Evolutionary conservation across 768 basidiomycete genomes (phyloP).

Genomic region (Symmetrospora coprosmae): DNA sequence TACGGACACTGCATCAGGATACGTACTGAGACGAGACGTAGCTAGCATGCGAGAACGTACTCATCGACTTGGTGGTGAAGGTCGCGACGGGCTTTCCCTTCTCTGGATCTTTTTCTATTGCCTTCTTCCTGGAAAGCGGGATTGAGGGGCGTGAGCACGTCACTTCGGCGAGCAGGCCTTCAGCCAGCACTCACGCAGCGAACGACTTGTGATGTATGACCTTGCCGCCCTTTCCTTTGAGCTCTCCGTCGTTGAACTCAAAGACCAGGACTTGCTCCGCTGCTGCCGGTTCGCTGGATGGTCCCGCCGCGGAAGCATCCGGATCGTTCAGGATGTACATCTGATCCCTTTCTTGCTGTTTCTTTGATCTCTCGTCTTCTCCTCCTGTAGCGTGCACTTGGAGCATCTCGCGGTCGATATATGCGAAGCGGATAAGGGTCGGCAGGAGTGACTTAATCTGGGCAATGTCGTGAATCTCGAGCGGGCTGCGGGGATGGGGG

Average conservation of each 20-base stretch:
- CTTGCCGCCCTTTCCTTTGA: slow-evolving; percentile 32
- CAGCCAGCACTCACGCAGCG: slow-evolving; percentile 15
- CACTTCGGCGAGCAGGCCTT: neutral
- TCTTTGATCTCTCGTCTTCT: slow-evolving; percentile 28
- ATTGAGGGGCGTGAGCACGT: neutral
- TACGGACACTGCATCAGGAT: neutral
- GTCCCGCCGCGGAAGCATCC: slow-evolving; percentile 27
- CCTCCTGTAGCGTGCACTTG: slow-evolving; percentile 42
- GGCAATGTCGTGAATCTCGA: slow-evolving; percentile 62
- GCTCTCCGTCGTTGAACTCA: slow-evolving; percentile 44
- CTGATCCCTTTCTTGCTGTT: slow-evolving; percentile 41
- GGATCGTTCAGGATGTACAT: slow-evolving; percentile 32
- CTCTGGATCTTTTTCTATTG: slow-evolving; percentile 22
- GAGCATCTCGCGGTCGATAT: slow-evolving; percentile 53
- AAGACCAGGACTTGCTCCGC: slow-evolving; percentile 44
- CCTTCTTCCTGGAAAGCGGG: slow-evolving; percentile 21
- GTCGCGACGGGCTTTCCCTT: slow-evolving; percentile 23
- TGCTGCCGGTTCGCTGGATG: slow-evolving; percentile 18
- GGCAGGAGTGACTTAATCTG: slow-evolving; percentile 85
- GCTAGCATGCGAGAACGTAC: slow-evolving; percentile 44
- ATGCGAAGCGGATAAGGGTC: slow-evolving; percentile 65
- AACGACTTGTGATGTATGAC: slow-evolving; percentile 21
- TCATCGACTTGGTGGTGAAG: slow-evolving; percentile 39
- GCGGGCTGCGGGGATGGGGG: slow-evolving; percentile 45
- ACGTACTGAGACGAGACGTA: slow-evolving; percentile 38